These are phyloP conservation scores for Puccinia novopanici DNA, from an alignment of 1,284 basidiomycete species.

Conservation along the genomic window DNA sequence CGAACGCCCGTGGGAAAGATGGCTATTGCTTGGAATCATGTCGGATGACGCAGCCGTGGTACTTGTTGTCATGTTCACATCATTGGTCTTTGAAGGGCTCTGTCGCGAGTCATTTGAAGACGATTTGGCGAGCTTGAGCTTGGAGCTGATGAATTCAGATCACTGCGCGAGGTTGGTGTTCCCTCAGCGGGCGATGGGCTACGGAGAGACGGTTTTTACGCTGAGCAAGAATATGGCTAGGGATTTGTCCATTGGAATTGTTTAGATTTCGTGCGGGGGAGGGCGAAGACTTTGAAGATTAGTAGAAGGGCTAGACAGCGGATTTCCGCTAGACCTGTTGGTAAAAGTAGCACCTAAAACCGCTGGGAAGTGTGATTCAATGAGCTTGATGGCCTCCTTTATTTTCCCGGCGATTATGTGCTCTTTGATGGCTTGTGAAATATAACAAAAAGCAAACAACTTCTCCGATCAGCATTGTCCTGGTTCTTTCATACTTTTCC, in stretches of 20 bases:
- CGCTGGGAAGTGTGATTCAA: conserved; percentile 36
- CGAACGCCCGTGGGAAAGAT: conserved; percentile 42
- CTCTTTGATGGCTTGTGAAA: conserved; percentile 32
- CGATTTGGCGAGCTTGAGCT: conserved; percentile 14
- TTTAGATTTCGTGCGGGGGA: background rate
- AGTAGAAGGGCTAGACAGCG: background rate
- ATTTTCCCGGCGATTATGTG: conserved; percentile 38
- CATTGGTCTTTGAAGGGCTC: conserved; percentile 14
- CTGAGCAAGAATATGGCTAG: conserved; percentile 24
- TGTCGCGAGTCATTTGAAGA: conserved; percentile 18
- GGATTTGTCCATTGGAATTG: conserved; percentile 11
- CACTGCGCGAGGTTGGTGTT: conserved; percentile 15
- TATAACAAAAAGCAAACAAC: background rate
- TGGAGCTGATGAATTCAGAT: conserved; percentile 15
- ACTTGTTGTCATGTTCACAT: background rate
- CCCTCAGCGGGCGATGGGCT: conserved; percentile 34
- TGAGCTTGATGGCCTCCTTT: conserved; percentile 42
- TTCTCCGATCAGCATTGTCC: background rate
- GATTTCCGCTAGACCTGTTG: conserved; percentile 14
- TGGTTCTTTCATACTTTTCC: background rate
- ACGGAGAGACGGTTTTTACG: conserved; percentile 12
- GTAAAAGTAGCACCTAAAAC: conserved; percentile 28
- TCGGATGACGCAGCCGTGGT: background rate
- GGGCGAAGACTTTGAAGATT: background rate
- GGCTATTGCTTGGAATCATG: background rate